A percentile compares a stretch with the other conserved stretches of the same genome.
phyloP scores from a whole-genome alignment of 768 basidiomycete genomes.

The Mycena crocata region DNA sequence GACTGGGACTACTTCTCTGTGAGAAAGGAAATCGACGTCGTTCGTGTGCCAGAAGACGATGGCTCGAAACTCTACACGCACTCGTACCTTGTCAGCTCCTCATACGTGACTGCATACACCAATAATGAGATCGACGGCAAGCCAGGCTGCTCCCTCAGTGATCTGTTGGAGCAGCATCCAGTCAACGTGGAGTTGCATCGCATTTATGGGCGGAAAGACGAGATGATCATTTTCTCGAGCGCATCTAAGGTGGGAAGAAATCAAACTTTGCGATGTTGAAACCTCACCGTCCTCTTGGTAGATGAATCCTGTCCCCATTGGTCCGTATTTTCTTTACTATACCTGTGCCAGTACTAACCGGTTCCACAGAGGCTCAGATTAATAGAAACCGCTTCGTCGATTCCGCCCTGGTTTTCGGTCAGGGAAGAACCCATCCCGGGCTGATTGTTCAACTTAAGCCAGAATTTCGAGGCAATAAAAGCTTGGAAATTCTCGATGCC shows the following conservation, averaged over 20 bases:
- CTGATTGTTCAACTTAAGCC: conserved; percentile 20
- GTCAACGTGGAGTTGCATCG: conserved; percentile 17
- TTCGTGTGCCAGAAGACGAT: conserved; percentile 13
- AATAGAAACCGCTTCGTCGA: conserved; percentile 15
- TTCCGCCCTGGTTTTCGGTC: conserved; percentile 10
- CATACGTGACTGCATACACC: not conserved
- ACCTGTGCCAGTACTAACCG: not conserved
- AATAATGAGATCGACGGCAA: conserved; percentile 11
- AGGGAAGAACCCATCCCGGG: not conserved
- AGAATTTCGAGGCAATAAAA: not conserved
- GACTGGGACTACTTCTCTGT: conserved; percentile 25
- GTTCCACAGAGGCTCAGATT: conserved; percentile 13
- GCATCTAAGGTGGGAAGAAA: conserved; percentile 14
- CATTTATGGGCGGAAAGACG: conserved; percentile 23
- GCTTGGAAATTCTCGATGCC: not conserved
- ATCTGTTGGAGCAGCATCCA: conserved; percentile 27
- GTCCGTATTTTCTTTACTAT: not conserved
- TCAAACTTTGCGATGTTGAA: too few species aligned
- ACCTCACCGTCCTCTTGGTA: not conserved
- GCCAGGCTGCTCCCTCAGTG: conserved; percentile 10
- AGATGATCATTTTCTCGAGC: conserved; percentile 1
- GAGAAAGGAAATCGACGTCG: not conserved
- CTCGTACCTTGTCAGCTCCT: conserved; percentile 8
- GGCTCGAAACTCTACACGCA: conserved; percentile 17
- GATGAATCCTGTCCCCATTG: conserved; percentile 21